phyloP scores from a whole-genome alignment of 176 grass and related monocot genomes.

The Carex cristatella region DNA sequence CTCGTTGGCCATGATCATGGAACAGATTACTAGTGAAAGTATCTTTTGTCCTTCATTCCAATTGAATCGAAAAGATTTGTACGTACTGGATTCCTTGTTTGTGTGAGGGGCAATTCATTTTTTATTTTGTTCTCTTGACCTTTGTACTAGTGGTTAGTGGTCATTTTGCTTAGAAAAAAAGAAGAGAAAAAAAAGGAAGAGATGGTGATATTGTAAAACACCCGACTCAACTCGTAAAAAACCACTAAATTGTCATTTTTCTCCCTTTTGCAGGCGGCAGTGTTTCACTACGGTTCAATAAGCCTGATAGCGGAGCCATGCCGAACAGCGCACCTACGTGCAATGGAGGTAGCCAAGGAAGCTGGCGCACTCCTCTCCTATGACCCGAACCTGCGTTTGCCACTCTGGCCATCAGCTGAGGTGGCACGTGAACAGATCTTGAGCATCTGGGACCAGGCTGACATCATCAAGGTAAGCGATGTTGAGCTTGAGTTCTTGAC shows the following conservation, averaged over 20 bases:
- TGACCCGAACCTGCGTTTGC: conserved; percentile 77
- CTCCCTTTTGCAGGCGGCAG: conserved; percentile 41
- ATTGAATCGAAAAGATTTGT: neutral
- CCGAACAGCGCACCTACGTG: conserved; percentile 63
- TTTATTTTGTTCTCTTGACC: neutral
- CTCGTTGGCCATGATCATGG: neutral
- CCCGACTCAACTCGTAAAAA: neutral
- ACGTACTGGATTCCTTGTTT: neutral
- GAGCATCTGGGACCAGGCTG: conserved; percentile 95
- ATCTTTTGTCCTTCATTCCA: neutral
- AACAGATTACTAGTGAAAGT: neutral
- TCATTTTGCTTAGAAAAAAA: neutral
- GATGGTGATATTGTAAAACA: neutral
- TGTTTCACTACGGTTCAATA: conserved; percentile 95
- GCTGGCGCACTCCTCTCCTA: conserved; percentile 85
- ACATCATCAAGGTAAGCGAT: conserved; percentile 93
- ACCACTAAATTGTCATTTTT: neutral
- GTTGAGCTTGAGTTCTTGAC: conserved; percentile 91
- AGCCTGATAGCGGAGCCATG: conserved; percentile 90
- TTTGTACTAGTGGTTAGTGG: neutral
- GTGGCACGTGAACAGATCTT: conserved; percentile 72
- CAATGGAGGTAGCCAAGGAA: conserved; percentile 76
- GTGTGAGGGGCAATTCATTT: neutral
- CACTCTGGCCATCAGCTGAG: conserved; percentile 76
- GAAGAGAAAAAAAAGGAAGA: too few relatives aligned